A percentile compares a stretch with the other conserved stretches of the same genome.
phyloP scores from a whole-genome alignment of 2,329 filamentous ascomycete genomes.

The Penicillium hordei region DNA sequence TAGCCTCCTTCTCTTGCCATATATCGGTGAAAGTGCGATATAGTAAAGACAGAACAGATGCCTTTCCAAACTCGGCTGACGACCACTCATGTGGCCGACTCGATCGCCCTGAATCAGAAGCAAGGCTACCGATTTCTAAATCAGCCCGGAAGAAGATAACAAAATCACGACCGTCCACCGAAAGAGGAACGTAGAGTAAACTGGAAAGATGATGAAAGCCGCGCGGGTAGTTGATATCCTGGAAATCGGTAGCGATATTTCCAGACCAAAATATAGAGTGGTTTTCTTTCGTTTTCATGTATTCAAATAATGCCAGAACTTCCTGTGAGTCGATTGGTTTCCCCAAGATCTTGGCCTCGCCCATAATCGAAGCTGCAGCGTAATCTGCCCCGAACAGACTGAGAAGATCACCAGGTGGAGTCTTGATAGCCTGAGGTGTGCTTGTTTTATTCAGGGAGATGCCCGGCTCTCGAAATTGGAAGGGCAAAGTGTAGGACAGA shows the following conservation, averaged over 20 bases:
- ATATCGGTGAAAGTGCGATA: slow-evolving; percentile 88
- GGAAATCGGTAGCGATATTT: slow-evolving; percentile 72
- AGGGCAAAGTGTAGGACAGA: slow-evolving; percentile 74
- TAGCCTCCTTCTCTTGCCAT: slow-evolving; percentile 84
- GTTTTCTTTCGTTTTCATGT: slow-evolving; percentile 70
- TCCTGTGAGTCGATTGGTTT: slow-evolving; percentile 74
- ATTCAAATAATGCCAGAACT: slow-evolving; percentile 77
- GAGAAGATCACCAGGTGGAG: slow-evolving; percentile 78
- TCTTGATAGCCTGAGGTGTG: slow-evolving; percentile 73
- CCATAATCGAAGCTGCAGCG: slow-evolving; percentile 75
- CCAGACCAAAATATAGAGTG: slow-evolving; percentile 73
- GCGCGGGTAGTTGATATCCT: slow-evolving; percentile 73
- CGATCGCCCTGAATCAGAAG: neutral
- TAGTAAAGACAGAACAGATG: slow-evolving; percentile 78
- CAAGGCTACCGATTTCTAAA: slow-evolving; percentile 37
- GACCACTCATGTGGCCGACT: slow-evolving; percentile 76
- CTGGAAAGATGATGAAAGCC: slow-evolving; percentile 76
- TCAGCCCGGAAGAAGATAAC: slow-evolving; percentile 82
- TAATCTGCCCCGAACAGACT: slow-evolving; percentile 83
- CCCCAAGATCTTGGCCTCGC: slow-evolving; percentile 81
- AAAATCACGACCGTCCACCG: slow-evolving; percentile 71
- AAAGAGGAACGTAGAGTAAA: slow-evolving; percentile 75
- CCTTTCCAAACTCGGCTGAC: slow-evolving; percentile 82
- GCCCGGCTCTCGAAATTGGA: slow-evolving; percentile 79
- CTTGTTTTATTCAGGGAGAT: slow-evolving; percentile 70